Base-by-base conservation (phyloP, 805 yeast genomes). In the Blastobotrys peoriensis region DNA sequence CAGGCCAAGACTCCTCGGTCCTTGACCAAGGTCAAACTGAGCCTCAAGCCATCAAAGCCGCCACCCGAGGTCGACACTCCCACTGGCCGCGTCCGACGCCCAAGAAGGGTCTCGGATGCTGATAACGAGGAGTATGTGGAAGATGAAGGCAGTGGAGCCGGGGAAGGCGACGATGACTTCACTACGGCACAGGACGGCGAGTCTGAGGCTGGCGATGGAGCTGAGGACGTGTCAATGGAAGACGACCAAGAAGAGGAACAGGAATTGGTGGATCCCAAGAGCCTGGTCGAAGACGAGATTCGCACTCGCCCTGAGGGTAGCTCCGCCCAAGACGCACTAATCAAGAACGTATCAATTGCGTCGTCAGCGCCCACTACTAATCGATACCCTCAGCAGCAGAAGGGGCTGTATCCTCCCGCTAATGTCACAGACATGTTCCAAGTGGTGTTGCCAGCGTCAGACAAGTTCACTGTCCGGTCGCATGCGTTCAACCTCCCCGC, bases 401-500 rank as follows among this genome's bases (percentile, higher is more conserved):
- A 53, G 44, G 43, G 43, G 9, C 33, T 54, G 5, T 23, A 15
- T 9, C 59, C 60, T 2, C 50, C 60, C 4, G 38, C 54, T 6
- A 48, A 41, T 5, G 53, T 52, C 18, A 60, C 61, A 33, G 61
- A 62, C 39, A 58, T 67, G 60, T 68, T 68, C 49, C 71, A 68
- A 52, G 58, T 63, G 38, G 53, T 50, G 20, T 53, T 70, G 34
- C 63, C 63, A 17, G 69, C 57, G 3, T 48, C 78, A 13, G 51
- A 63, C 23, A 63, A 59, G 36, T 59, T 52, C 43, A 64, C 63
- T 17, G 60, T 67, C 1, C 57, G 65, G 15, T 65, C 71, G 8
- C 73, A 66, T 52, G 53, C 78, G 4, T 49, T 77, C 19, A 66
- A 68, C 13, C 59, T 80, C 42, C 79, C 82, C 9, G 60, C 68